These are phyloP conservation scores for Candida oleophila DNA, from an alignment of 805 yeast genomes.

Conservation along the genomic window DNA sequence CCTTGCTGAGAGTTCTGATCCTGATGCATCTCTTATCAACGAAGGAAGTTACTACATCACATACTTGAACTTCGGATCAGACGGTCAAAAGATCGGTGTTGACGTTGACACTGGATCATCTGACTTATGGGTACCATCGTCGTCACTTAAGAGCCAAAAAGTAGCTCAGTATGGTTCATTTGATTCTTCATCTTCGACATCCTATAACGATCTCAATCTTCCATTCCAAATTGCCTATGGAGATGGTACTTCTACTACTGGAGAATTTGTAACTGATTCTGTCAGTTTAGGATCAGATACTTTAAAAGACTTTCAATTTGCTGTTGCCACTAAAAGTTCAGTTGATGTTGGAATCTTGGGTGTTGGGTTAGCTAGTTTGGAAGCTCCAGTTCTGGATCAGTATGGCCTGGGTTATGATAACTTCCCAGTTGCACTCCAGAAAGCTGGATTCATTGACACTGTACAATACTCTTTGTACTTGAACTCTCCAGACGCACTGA, in stretches of 20 bases:
- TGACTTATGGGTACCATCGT: conserved; percentile 9
- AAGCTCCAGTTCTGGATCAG: conserved; percentile 2
- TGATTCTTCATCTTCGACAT: conserved; percentile 27
- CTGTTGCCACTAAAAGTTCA: background rate
- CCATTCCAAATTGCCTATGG: conserved; percentile 39
- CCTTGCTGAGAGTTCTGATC: background rate
- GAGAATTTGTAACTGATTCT: conserved; percentile 39
- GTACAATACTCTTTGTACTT: conserved; percentile 39
- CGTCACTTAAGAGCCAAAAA: background rate
- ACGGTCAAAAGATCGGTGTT: conserved; percentile 7
- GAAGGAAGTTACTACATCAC: conserved; percentile 4
- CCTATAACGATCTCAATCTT: conserved; percentile 29
- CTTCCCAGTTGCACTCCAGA: conserved; percentile 32
- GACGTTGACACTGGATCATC: conserved; percentile 10
- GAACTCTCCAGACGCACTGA: conserved; percentile 16
- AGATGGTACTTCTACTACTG: conserved; percentile 40
- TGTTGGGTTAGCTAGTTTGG: conserved; percentile 4
- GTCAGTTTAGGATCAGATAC: conserved; percentile 6
- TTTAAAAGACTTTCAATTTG: conserved; percentile 6
- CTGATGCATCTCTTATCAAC: background rate
- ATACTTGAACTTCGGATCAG: conserved; percentile 6
- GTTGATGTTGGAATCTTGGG: conserved; percentile 6
- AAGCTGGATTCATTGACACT: conserved; percentile 33
- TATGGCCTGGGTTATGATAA: conserved; percentile 24
- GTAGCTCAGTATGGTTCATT: conserved; percentile 41